Evolutionary conservation across 805 yeast species (phyloP), one percentile per base, ranked within the genome.

Genomic region (Ogataea trehalophila): DNA sequence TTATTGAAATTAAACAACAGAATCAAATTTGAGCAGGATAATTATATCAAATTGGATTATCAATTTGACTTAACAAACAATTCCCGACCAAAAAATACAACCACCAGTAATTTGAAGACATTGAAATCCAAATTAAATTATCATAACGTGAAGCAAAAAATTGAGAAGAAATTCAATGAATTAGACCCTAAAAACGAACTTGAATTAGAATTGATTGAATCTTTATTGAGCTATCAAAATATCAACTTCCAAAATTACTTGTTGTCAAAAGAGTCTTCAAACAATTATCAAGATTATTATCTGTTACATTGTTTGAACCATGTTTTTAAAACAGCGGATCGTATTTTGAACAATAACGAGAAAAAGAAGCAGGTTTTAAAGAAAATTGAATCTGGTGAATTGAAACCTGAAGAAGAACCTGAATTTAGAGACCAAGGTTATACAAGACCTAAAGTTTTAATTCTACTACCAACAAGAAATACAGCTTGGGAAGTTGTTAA

Each of bases 361-460:
- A 80, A 79, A 55, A 73, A 72, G 49, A 79, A 72, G 35, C 62
- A 68, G 17, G 47, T 71, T 40, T 62, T 71, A 39, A 62, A 58
- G 37, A 56, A 57, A 37, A 55, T 65, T 9, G 69, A 70, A 23
- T 79, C 74, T 43, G 71, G 69, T 2, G 47, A 47, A 14, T 34
- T 52, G 4, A 59, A 57, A 3, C 60, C 59, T 5, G 57, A 54
- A 15, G 55, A 59, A 22, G 82, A 77, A 50, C 78, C 78, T 13
- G 95, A 88, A 57, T 74, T 76, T 53, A 71, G 95, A 47, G 99
- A 94, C 63, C 98, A 94, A 66, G 98, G 99, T 29, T 94, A 89
- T 63, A 91, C 97, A 0, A 76, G 98, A 52, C 96, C 99, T 1
- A 91, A 90, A 59, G 90, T 85, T 1, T 68, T 94, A 47, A 79